These are phyloP conservation scores for Zangia roseola DNA, from an alignment of 768 basidiomycete species.

Conservation along the genomic window DNA sequence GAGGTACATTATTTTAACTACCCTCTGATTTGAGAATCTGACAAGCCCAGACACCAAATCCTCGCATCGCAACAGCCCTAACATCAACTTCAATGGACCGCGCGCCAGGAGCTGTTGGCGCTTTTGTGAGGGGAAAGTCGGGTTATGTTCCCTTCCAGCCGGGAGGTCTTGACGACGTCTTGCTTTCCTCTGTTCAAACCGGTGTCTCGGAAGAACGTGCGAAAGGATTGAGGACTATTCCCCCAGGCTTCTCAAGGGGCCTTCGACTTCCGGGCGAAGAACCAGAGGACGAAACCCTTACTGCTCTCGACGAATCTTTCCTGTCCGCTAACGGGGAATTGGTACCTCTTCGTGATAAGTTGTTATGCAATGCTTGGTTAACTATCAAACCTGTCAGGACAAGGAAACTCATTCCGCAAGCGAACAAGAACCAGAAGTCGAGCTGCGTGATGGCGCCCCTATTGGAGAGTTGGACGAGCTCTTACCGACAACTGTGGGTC, in stretches of 20 bases:
- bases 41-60: slow-evolving; percentile 49
- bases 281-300: slow-evolving; percentile 44
- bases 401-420: slow-evolving; percentile 18
- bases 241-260: slow-evolving; percentile 84
- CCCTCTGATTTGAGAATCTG: slow-evolving; percentile 1
- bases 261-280: slow-evolving; percentile 66
- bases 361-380: slow-evolving; percentile 19
- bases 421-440: slow-evolving; percentile 23
- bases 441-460: slow-evolving; percentile 15
- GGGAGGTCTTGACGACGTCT: slow-evolving; percentile 79
- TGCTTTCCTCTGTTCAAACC: slow-evolving; percentile 31
- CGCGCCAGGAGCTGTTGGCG: slow-evolving; percentile 73
- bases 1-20: slow-evolving; percentile 55
- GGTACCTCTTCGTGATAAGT: slow-evolving; percentile 8
- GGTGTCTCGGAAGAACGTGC: slow-evolving; percentile 38
- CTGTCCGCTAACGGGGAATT: slow-evolving; percentile 10
- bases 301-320: slow-evolving; percentile 25
- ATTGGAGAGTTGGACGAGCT: slow-evolving; percentile 72
- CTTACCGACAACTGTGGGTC: slow-evolving; percentile 56
- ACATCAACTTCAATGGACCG: slow-evolving; percentile 86
- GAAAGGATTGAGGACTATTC: slow-evolving; percentile 57
- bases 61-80: slow-evolving; percentile 61
- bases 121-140: slow-evolving; percentile 92
- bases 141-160: slow-evolving; percentile 93
- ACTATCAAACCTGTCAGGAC: slow-evolving; percentile 23